Conservation (phyloP, 176 grass and related monocot species). For the Aechmea fasciata region DNA sequence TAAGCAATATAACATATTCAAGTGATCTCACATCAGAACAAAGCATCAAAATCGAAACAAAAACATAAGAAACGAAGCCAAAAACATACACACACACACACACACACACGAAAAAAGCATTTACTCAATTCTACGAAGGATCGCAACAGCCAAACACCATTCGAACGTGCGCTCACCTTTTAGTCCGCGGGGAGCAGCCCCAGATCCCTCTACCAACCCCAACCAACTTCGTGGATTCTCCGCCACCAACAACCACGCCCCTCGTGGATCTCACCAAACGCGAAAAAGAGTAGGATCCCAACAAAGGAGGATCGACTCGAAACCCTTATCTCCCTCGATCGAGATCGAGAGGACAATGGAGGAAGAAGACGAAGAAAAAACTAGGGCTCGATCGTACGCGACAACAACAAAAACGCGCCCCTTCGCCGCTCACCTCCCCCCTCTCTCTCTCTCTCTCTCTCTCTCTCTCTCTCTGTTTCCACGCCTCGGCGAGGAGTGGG, state of each 20-base stretch:
- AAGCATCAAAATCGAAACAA: background rate
- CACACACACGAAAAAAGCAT: background rate
- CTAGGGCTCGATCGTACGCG: no score
- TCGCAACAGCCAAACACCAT: background rate
- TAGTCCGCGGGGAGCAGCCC: background rate
- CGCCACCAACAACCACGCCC: background rate
- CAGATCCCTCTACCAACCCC: background rate
- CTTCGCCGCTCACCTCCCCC: background rate
- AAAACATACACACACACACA: background rate
- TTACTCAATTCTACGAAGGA: no score
- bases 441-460: background rate
- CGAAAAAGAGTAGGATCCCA: background rate
- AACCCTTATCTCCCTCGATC: background rate
- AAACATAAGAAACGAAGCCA: background rate
- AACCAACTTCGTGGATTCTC: background rate
- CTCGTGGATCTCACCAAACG: conserved; percentile 1
- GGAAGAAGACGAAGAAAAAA: no score
- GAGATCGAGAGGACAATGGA: no score
- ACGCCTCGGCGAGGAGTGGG: background rate
- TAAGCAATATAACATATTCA: no score
- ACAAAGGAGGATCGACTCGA: background rate
- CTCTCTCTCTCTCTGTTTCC: background rate
- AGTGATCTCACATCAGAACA: background rate
- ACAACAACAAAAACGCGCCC: background rate
- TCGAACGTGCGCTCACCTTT: background rate